These are phyloP conservation scores for Biscutella laevigata DNA, from an alignment of 441 rosid genomes.

Conservation along the genomic window DNA sequence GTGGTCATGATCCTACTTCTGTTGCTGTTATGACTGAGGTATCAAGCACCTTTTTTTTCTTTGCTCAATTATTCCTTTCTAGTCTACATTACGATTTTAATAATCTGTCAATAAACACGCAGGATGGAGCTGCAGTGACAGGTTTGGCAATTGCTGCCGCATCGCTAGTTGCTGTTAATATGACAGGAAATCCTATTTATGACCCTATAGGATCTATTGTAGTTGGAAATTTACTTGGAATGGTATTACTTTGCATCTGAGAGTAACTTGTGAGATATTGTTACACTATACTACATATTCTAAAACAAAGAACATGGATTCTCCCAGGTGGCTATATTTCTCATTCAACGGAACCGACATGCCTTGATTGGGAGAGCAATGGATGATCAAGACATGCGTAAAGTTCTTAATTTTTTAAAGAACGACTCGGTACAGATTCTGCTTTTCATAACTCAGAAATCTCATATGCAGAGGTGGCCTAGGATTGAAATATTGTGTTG, in stretches of 20 bases:
- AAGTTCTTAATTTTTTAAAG: slow-evolving; percentile 72
- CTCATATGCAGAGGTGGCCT: background rate
- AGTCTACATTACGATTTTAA: no score
- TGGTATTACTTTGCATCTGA: no score
- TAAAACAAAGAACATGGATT: slow-evolving; percentile 4
- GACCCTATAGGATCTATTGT: slow-evolving; percentile 93
- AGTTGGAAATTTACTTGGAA: slow-evolving; percentile 90
- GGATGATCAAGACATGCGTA: slow-evolving; percentile 91
- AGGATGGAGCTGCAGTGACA: slow-evolving; percentile 99
- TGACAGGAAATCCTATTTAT: slow-evolving; percentile 85
- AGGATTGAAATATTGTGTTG: background rate
- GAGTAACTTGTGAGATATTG: background rate
- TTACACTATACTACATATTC: background rate
- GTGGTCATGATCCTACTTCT: slow-evolving; percentile 98
- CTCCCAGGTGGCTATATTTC: slow-evolving; percentile 88
- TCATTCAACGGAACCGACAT: slow-evolving; percentile 95
- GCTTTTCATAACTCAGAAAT: slow-evolving; percentile 1
- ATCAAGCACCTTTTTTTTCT: no score
- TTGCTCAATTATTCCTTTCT: no score
- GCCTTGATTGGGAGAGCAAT: slow-evolving; percentile 98
- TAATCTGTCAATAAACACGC: no score
- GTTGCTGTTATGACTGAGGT: slow-evolving; percentile 99
- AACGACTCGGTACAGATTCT: slow-evolving; percentile 70
- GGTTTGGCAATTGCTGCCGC: slow-evolving; percentile 91
- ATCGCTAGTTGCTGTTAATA: slow-evolving; percentile 79